Evolutionary conservation across 331 rosid genomes (phyloP).

Genomic region (Quercus lobata): DNA sequence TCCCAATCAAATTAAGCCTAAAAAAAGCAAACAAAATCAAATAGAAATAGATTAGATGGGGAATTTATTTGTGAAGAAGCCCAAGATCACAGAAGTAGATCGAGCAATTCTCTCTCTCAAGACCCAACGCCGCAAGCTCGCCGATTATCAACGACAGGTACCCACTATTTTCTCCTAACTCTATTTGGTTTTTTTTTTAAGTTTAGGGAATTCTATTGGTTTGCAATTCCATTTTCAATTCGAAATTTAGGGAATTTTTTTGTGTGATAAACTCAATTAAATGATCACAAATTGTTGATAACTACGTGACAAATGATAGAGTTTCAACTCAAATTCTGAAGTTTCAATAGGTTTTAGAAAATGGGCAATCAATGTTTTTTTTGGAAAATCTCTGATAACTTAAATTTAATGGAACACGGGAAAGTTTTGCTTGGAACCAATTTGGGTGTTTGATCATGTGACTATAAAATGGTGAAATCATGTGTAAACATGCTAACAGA

Average conservation of each 20-base stretch:
- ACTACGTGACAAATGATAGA: too few relatives aligned
- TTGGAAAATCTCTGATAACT: too few relatives aligned
- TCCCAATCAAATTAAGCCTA: not conserved
- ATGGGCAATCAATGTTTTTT: too few relatives aligned
- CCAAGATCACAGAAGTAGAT: conserved; percentile 92
- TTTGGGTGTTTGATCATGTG: too few relatives aligned
- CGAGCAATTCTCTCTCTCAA: conserved; percentile 92
- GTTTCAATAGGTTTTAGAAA: too few relatives aligned
- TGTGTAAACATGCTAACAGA: too few relatives aligned
- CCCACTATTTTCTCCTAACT: not conserved
- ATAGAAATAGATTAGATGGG: conserved; percentile 51
- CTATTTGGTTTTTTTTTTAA: not conserved
- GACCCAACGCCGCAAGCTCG: conserved; percentile 95
- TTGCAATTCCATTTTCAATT: not conserved
- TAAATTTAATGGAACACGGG: too few relatives aligned
- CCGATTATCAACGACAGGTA: conserved; percentile 92
- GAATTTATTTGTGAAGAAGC: conserved; percentile 85
- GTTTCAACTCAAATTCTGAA: too few relatives aligned
- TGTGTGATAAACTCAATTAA: not conserved
- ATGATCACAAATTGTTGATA: not conserved
- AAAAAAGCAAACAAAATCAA: not conserved
- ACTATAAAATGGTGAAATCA: too few relatives aligned
- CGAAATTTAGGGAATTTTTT: not conserved
- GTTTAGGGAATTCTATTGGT: not conserved
- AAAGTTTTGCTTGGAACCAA: too few relatives aligned